phyloP scores from a whole-genome alignment of 345 rosid genomes.

The Brassica juncea region DNA sequence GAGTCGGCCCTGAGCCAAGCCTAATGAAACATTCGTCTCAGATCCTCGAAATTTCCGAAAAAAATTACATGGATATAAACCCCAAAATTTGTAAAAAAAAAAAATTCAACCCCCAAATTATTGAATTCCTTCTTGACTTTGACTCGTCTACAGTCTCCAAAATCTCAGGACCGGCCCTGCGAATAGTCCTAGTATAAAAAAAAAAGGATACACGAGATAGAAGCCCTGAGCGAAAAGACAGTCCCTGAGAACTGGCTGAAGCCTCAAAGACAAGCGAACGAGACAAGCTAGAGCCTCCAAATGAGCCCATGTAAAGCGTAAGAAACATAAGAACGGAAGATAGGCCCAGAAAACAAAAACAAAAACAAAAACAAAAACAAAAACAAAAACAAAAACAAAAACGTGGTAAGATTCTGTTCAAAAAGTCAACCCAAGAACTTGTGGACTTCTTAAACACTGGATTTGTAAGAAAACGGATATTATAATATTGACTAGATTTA shows the following conservation, averaged over 20 bases:
- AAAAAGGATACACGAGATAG: conserved; percentile 90
- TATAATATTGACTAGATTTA: background rate
- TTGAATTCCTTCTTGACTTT: no score
- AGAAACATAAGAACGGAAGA: background rate
- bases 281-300: conserved; percentile 25
- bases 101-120: no score
- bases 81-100: no score
- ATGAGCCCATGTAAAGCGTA: background rate
- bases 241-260: conserved; percentile 77
- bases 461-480: background rate
- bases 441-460: background rate
- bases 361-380: background rate
- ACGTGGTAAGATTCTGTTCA: background rate
- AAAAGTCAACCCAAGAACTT: background rate
- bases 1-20: no score
- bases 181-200: no score
- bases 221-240: conserved; percentile 82
- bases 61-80: no score
- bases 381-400: background rate
- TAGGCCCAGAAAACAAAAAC: background rate
- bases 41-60: no score
- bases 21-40: no score
- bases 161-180: no score
- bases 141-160: no score
- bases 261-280: conserved; percentile 72